These are phyloP conservation scores for Macrocybe sp. DNA, from an alignment of 1,284 basidiomycete genomes.

Conservation along the genomic window DNA sequence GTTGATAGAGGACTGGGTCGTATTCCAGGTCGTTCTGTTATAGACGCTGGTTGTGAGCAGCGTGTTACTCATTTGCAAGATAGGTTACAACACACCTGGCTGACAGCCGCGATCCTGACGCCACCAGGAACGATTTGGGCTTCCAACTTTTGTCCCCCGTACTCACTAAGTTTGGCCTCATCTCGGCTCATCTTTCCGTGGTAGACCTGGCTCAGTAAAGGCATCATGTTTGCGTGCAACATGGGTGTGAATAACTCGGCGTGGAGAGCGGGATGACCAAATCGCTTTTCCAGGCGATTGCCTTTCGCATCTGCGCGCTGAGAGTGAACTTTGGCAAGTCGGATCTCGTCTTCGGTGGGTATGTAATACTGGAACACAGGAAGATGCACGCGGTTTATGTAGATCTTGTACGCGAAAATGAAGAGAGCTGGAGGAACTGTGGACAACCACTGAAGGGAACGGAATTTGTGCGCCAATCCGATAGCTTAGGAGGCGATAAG, in stretches of 20 bases:
- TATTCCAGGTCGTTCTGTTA: conserved; percentile 66
- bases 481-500: conserved; percentile 52
- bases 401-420: conserved; percentile 77
- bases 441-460: conserved; percentile 66
- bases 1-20: conserved; percentile 66
- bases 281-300: conserved; percentile 74
- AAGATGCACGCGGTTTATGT: conserved; percentile 66
- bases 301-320: conserved; percentile 62
- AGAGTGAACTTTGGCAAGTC: conserved; percentile 66
- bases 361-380: conserved; percentile 76
- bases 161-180: conserved; percentile 63
- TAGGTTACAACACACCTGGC: conserved; percentile 42
- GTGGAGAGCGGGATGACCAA: conserved; percentile 82
- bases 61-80: conserved; percentile 1
- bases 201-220: conserved; percentile 69
- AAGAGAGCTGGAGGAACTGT: conserved; percentile 76
- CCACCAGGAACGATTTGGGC: conserved; percentile 69
- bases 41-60: conserved; percentile 6
- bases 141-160: conserved; percentile 69
- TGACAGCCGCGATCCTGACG: conserved; percentile 72
- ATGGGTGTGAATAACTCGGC: conserved; percentile 82
- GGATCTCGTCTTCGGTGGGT: conserved; percentile 68
- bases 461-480: conserved; percentile 77
- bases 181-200: conserved; percentile 63
- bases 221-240: conserved; percentile 83